Evolutionary conservation across 768 basidiomycete species (phyloP).

Genomic region (Rickenella mellea): DNA sequence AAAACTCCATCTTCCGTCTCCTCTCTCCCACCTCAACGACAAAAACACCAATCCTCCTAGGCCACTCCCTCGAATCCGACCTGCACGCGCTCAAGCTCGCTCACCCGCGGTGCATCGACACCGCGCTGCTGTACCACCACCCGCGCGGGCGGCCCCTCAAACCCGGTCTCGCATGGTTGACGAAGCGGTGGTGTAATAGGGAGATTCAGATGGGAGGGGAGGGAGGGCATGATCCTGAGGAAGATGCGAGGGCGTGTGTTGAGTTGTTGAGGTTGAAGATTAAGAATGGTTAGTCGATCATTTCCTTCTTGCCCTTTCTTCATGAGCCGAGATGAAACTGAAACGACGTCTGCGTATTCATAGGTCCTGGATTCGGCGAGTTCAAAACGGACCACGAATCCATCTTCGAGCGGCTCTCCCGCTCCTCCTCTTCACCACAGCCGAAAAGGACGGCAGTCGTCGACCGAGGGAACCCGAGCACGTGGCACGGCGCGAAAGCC

Average conservation of each 20-base stretch:
- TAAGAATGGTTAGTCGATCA: conserved; percentile 49
- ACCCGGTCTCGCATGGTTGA: conserved; percentile 94
- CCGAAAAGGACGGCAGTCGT: conserved; percentile 57
- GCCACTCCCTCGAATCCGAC: conserved; percentile 95
- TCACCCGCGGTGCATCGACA: conserved; percentile 86
- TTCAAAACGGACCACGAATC: conserved; percentile 79
- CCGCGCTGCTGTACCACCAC: conserved; percentile 84
- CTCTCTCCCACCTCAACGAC: conserved; percentile 40
- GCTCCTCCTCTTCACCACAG: too few species aligned
- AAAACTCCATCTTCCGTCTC: conserved; percentile 54
- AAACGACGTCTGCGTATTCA: too few species aligned
- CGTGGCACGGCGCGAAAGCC: conserved; percentile 82
- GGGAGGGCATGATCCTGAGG: conserved; percentile 89
- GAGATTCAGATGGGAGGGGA: conserved; percentile 83
- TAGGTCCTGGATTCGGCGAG: conserved; percentile 73
- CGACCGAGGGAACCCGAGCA: conserved; percentile 75
- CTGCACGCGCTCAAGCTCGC: conserved; percentile 79
- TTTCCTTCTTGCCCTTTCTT: background rate
- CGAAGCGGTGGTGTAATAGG: conserved; percentile 83
- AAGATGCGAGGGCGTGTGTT: conserved; percentile 84
- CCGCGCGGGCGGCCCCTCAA: conserved; percentile 90
- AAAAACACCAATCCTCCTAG: conserved; percentile 73
- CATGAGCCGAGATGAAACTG: background rate
- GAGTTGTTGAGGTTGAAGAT: conserved; percentile 81
- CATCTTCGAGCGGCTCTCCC: conserved; percentile 77